Evolutionary conservation across 441 rosid species (phyloP).

Genomic region (Breynia disticha): DNA sequence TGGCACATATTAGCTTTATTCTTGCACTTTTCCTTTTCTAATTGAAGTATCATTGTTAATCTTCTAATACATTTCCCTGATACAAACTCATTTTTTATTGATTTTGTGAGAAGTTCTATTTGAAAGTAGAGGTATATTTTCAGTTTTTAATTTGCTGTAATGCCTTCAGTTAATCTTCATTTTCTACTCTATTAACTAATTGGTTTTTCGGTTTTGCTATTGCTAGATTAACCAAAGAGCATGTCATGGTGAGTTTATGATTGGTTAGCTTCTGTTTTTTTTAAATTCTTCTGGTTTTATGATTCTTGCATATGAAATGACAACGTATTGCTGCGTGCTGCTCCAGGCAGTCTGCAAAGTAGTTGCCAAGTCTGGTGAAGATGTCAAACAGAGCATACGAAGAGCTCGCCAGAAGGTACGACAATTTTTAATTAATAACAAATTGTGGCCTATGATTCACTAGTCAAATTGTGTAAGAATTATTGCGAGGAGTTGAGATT

Average conservation of each 20-base stretch:
- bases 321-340: conserved; percentile 5
- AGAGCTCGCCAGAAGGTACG: conserved; percentile 84
- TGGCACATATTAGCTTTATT: not conserved
- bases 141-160: not conserved
- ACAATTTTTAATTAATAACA: no score
- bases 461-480: no score
- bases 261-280: not conserved
- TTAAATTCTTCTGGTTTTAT: not conserved
- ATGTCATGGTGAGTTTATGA: conserved; percentile 51
- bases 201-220: conserved; percentile 9
- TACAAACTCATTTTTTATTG: no score
- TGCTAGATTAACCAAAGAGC: conserved; percentile 87
- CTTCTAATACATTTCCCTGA: no score
- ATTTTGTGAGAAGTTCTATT: not conserved
- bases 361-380: conserved; percentile 77
- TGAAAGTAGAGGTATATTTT: not conserved
- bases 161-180: not conserved
- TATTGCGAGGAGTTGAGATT: no score
- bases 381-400: conserved; percentile 83
- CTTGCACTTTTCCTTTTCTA: not conserved
- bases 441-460: not conserved
- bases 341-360: conserved; percentile 81
- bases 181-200: conserved; percentile 15
- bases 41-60: not conserved
- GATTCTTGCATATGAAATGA: conserved; percentile 4